Evolutionary conservation across 495 filamentous ascomycete species (phyloP), one percentile per base, ranked within the genome.

Genomic region (Penicillium coprophilum): DNA sequence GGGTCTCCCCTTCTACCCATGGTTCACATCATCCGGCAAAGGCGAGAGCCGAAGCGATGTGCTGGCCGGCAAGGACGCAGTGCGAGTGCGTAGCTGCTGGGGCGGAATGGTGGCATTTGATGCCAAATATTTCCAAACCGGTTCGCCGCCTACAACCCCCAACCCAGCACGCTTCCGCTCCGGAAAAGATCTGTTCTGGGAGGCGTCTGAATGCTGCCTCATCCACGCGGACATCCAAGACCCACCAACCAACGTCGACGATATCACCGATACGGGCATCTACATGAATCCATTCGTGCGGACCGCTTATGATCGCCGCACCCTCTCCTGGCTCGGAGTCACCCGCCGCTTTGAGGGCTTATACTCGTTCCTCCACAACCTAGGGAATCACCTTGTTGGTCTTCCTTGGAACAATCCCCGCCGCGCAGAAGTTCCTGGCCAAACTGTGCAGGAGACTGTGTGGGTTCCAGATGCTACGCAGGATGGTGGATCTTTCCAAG

Each of bases 41-140:
- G 81, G 72, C 0, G 57, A 64, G 6, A 89, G 85, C 59, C 76
- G 87, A 32, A 61, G 71, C 10, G 86, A 86, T 60, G 82, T 91
- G 20, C 71, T 87, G 8, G 70, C 67, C 4, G 81, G 80, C 23
- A 84, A 73, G 54, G 87, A 91, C 60, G 85, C 85, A 0, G 87
- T 94, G 7, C 77, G 83, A 20, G 89, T 91, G 2, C 81, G 82
- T 59, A 87, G 85, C 58, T 94, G 89, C 69, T 92, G 89, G 89
- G 86, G 87, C 34, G 90, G 89, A 9, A 90, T 91, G 80, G 85
- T 88, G 7, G 88, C 88, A 4, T 90, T 91, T 62, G 85, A 91
- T 62, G 88, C 85, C 3, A 76, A 71, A 47, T 87, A 81, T 55
- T 86, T 92, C 62, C 84, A 68, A 50, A 12, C 27, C 38, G 13